Evolutionary conservation across 192 early-diverging fungal genomes (phyloP), one percentile per base, ranked within the genome.

Genomic region (Coemansia sp.): DNA sequence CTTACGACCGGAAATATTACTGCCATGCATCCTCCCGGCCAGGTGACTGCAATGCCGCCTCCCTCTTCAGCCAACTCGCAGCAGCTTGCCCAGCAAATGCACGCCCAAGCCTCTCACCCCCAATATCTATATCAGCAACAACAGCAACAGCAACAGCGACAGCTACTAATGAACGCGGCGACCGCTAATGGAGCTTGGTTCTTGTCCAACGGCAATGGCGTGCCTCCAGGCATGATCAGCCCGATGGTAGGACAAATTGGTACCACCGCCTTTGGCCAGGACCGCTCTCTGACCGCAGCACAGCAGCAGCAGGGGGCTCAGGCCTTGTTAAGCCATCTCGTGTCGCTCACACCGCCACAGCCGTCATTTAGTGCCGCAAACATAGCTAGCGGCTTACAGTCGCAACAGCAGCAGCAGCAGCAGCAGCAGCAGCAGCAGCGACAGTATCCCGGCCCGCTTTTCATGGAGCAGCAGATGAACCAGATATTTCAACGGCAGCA

Each of bases 91-190:
- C 65, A 65, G 12, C 65, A 67, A 15, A 47, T 54, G 31, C 66
- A 51, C 54, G 29, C 54, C 9, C 54, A 55, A 55, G 54, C 54
- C 54, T 55, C 54, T 12, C 54, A 55, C 54, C 27, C 54, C 27
- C 54, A 55, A 29, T 55, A 55, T 55, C 24, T 69, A 18, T 69
- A 77, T 34, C 80, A 82, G 31, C 74, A 67, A 57, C 70, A 64
- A 55, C 65, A 63, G 31, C 74, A 76, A 55, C 70, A 63, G 52
- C 65, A 63, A 34, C 41, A 42, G 18, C 64, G 20, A 16, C 38
- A 43, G 38, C 63, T 44, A 20, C 63, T 54, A 22, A 16, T 55
- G 51, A 67, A 67, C 52, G 66, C 34, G 16, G n/a, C 43, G 8
- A n/a, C 31, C n/a, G 36, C 49, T 31, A 55, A 55, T 31, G 27